phyloP scores from a whole-genome alignment of 192 early-diverging fungal genomes.

The Linnemannia exigua region DNA sequence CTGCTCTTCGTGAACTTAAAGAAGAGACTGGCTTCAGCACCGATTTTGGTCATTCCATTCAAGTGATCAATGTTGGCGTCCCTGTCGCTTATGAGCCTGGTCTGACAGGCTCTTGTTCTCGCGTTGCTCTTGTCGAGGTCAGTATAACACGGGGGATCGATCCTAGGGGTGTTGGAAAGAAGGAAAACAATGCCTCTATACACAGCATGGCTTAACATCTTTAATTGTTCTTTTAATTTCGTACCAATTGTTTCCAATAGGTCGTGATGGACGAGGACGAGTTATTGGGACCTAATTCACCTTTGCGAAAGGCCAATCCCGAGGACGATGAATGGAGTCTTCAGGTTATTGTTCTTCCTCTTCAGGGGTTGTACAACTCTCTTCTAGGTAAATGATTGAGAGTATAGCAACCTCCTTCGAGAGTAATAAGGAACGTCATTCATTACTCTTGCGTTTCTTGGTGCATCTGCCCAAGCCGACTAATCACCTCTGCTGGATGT shows the following conservation, averaged over 20 bases:
- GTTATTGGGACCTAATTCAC: constrained; percentile 16
- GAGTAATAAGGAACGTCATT: no score
- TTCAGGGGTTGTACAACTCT: constrained; percentile 39
- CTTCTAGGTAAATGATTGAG: constrained; percentile 57
- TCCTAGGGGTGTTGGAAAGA: no score
- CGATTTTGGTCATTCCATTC: constrained; percentile 27
- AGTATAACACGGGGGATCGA: neutral
- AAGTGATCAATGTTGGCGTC: constrained; percentile 24
- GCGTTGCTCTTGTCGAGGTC: constrained; percentile 58
- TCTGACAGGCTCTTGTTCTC: constrained; percentile 60
- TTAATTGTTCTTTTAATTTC: constrained; percentile 56
- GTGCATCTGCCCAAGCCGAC: no score
- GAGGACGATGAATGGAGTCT: constrained; percentile 71
- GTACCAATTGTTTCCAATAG: constrained; percentile 40
- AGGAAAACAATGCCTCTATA: no score
- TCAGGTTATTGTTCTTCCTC: constrained; percentile 54
- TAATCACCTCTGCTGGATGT: neutral
- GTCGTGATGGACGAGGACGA: constrained; percentile 32
- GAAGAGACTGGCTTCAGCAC: constrained; percentile 64
- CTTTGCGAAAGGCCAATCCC: constrained; percentile 29
- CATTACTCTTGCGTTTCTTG: no score
- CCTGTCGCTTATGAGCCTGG: constrained; percentile 68
- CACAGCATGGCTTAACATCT: no score
- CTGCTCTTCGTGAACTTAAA: constrained; percentile 60
- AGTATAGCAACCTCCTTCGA: no score